phyloP scores from a whole-genome alignment of 202 grass and related monocot species.

The Alloteropsis angusta region DNA sequence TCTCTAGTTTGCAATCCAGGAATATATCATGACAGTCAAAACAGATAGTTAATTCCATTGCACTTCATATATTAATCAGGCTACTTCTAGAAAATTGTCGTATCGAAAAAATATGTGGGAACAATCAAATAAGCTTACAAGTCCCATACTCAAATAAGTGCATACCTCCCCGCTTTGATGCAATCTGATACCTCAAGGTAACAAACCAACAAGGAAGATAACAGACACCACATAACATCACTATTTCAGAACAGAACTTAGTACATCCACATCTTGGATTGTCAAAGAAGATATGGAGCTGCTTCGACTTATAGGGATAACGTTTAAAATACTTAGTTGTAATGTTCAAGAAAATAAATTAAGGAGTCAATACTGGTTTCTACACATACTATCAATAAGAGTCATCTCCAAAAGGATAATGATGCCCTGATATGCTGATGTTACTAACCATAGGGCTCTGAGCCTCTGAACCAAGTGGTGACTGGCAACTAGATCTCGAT shows the following conservation, averaged over 20 bases:
- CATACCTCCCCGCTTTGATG: neutral
- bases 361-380: neutral
- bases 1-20: neutral
- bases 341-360: neutral
- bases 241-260: neutral
- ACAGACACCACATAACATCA: neutral
- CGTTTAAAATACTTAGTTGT: neutral
- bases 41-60: neutral
- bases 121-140: neutral
- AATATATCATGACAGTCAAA: neutral
- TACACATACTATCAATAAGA: neutral
- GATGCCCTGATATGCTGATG: neutral
- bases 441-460: neutral
- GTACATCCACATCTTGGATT: neutral
- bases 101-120: neutral
- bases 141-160: neutral
- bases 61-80: neutral
- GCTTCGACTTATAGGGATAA: neutral
- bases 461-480: neutral
- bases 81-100: neutral
- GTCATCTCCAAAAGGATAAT: neutral
- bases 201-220: neutral
- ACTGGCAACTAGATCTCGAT: neutral
- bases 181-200: neutral
- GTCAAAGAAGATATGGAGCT: neutral